phyloP scores from a whole-genome alignment of 305 asterid species.

The Fraxinus ornus region DNA sequence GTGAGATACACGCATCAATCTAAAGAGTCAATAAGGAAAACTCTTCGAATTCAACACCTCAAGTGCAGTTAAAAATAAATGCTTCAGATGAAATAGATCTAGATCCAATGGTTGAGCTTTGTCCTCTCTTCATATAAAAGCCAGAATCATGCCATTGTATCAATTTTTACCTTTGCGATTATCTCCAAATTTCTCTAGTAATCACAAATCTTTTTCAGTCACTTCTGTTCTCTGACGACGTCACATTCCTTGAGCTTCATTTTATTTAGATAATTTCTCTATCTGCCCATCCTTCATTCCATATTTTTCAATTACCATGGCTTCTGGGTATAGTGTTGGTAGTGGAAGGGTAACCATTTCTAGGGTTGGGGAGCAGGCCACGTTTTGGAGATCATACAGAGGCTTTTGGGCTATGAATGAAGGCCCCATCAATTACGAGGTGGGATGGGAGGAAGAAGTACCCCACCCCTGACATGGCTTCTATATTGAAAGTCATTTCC shows the following conservation, averaged over 20 bases:
- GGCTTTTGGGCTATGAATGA: background rate
- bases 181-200: background rate
- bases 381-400: background rate
- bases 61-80: background rate
- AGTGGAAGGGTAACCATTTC: background rate
- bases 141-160: too few relatives aligned
- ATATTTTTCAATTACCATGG: background rate
- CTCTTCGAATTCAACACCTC: too few relatives aligned
- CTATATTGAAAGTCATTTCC: background rate
- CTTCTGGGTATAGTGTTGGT: background rate
- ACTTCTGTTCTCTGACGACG: background rate
- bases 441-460: background rate
- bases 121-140: too few relatives aligned
- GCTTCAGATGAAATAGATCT: background rate
- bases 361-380: background rate
- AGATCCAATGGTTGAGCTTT: background rate
- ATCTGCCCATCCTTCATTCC: background rate
- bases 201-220: too few relatives aligned
- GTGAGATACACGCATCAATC: too few relatives aligned
- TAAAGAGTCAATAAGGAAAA: too few relatives aligned
- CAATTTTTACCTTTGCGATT: background rate
- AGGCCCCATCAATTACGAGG: background rate
- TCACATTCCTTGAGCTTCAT: background rate
- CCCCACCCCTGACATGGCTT: background rate
- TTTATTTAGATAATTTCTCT: too few relatives aligned